These are phyloP conservation scores for Cardiospermum halicacabum DNA, from an alignment of 345 rosid genomes.

Conservation along the genomic window DNA sequence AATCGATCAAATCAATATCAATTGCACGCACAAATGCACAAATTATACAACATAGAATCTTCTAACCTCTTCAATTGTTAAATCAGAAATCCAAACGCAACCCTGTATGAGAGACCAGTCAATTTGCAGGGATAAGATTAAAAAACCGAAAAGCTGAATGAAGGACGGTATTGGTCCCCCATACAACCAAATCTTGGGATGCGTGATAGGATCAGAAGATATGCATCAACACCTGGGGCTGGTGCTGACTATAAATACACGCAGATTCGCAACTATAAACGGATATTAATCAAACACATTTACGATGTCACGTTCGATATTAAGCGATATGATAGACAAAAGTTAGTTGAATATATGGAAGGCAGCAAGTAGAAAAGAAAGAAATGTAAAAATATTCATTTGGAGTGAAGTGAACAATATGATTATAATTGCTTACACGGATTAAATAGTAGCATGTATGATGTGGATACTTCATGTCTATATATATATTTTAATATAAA, in stretches of 20 bases:
- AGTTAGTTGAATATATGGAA: background rate
- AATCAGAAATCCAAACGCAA: too few species aligned
- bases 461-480: background rate
- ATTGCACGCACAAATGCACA: constrained; percentile 2
- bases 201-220: too few species aligned
- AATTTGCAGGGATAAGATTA: background rate
- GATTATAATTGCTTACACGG: background rate
- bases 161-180: background rate
- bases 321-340: too few species aligned
- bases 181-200: too few species aligned
- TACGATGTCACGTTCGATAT: too few species aligned
- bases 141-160: background rate
- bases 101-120: too few species aligned
- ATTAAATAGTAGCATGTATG: background rate
- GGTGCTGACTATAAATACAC: too few species aligned
- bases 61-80: too few species aligned
- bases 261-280: too few species aligned
- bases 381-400: background rate
- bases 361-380: background rate
- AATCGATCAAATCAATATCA: background rate
- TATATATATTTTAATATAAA: too few species aligned
- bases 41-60: background rate
- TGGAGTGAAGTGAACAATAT: background rate
- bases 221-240: too few species aligned
- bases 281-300: too few species aligned